Conservation (phyloP, 345 rosid genomes). For the Anacardium occidentale region DNA sequence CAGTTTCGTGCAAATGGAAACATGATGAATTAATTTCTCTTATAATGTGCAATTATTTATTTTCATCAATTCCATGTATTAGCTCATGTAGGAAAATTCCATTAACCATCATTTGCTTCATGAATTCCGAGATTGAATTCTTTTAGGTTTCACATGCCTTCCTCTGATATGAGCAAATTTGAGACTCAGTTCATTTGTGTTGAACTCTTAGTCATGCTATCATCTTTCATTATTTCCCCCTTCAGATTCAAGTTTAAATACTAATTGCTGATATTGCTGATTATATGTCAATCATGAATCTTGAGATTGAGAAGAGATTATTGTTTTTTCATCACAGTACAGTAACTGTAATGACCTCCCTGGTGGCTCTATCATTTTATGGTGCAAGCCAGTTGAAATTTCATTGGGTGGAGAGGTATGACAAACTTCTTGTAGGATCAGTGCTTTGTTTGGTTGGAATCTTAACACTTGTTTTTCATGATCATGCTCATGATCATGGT, state of each 20-base stretch:
- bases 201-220: neutral
- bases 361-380: slow-evolving; percentile 93
- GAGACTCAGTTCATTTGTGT: neutral
- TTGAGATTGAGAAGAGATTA: slow-evolving; percentile 15
- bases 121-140: neutral
- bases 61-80: neutral
- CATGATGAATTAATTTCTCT: neutral
- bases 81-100: neutral
- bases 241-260: neutral
- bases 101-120: neutral
- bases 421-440: slow-evolving; percentile 94
- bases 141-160: neutral
- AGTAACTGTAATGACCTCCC: slow-evolving; percentile 86
- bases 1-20: slow-evolving; percentile 5
- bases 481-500: slow-evolving; percentile 53
- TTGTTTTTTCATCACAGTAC: slow-evolving; percentile 55
- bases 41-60: neutral
- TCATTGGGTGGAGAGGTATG: slow-evolving; percentile 95
- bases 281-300: neutral
- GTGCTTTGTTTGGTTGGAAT: slow-evolving; percentile 92
- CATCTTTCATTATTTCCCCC: neutral
- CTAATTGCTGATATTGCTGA: neutral
- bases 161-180: neutral
- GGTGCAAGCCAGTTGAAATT: slow-evolving; percentile 98
- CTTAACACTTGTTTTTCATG: slow-evolving; percentile 82